Percentiles rank a stretch among this genome's conserved stretches.
These are phyloP conservation scores for Lachancea nothofagi DNA, from an alignment of 805 yeast genomes.

Conservation along the genomic window DNA sequence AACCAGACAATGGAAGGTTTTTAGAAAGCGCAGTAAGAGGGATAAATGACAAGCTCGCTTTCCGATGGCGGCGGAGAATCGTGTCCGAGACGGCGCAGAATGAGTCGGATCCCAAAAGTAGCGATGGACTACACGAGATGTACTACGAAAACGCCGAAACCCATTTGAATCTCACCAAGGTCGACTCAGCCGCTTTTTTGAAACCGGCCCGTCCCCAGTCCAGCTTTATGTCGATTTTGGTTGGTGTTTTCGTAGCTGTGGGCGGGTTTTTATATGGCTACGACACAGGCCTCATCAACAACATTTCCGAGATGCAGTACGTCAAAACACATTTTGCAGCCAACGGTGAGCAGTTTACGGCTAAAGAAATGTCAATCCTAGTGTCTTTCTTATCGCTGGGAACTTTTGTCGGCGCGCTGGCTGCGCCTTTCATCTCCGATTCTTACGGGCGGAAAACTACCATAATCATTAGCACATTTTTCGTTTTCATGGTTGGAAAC, in stretches of 20 bases:
- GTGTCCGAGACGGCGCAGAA: not conserved
- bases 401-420: conserved; percentile 62
- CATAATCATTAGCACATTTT: conserved; percentile 54
- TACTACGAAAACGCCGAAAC: conserved; percentile 5
- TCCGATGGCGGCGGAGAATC: conserved; percentile 3
- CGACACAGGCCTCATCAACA: conserved; percentile 83
- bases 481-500: conserved; percentile 67
- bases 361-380: conserved; percentile 61
- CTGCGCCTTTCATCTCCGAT: conserved; percentile 62
- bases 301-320: conserved; percentile 68
- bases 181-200: conserved; percentile 22
- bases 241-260: conserved; percentile 79
- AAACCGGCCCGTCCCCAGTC: conserved; percentile 40
- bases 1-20: not conserved
- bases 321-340: conserved; percentile 53
- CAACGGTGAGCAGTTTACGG: conserved; percentile 43
- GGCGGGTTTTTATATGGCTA: conserved; percentile 89
- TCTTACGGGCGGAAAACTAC: conserved; percentile 64
- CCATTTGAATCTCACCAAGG: conserved; percentile 10
- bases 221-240: conserved; percentile 58
- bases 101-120: not conserved
- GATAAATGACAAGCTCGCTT: not conserved
- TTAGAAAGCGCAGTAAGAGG: conserved; percentile 2
- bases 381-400: conserved; percentile 81
- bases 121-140: not conserved